Conservation (phyloP, 371 early-diverging fungal species). For the Mucor velutinosus region DNA sequence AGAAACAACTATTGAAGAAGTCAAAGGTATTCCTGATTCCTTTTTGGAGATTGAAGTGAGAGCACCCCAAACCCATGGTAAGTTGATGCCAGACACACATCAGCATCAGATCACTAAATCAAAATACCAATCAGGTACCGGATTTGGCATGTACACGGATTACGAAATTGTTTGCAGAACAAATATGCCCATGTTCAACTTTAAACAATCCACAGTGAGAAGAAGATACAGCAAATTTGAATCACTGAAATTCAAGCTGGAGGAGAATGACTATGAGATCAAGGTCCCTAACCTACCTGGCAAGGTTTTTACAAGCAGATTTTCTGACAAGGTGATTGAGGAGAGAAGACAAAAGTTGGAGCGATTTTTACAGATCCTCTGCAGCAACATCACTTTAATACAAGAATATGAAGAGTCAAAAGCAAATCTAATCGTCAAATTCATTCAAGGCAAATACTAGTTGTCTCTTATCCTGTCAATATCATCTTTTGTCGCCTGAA, state of each 20-base stretch:
- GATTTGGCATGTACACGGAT: constrained; percentile 89
- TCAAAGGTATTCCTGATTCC: constrained; percentile 93
- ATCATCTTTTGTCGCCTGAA: constrained; percentile 24
- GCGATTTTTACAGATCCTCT: constrained; percentile 84
- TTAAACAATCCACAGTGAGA: constrained; percentile 79
- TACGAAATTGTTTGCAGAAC: constrained; percentile 95
- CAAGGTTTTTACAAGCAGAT: constrained; percentile 94
- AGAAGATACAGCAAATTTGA: constrained; percentile 97
- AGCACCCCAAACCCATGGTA: constrained; percentile 89
- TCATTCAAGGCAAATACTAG: constrained; percentile 21
- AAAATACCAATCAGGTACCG: constrained; percentile 15
- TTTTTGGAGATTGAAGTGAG: constrained; percentile 94
- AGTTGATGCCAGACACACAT: not conserved
- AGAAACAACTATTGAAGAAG: constrained; percentile 72
- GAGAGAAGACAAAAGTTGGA: constrained; percentile 88
- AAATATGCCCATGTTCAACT: constrained; percentile 94
- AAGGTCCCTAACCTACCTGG: constrained; percentile 95
- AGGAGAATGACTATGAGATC: constrained; percentile 87
- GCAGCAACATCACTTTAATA: constrained; percentile 18
- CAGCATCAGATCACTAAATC: not conserved
- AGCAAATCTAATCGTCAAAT: constrained; percentile 15
- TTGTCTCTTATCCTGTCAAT: constrained; percentile 17
- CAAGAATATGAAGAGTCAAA: constrained; percentile 24
- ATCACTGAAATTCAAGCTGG: constrained; percentile 93
- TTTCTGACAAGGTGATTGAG: constrained; percentile 92